Percentiles rank a stretch among this genome's conserved stretches.
These are phyloP conservation scores for Furcasterigmium furcatum DNA, from an alignment of 2,329 filamentous ascomycete species.

Conservation along the genomic window DNA sequence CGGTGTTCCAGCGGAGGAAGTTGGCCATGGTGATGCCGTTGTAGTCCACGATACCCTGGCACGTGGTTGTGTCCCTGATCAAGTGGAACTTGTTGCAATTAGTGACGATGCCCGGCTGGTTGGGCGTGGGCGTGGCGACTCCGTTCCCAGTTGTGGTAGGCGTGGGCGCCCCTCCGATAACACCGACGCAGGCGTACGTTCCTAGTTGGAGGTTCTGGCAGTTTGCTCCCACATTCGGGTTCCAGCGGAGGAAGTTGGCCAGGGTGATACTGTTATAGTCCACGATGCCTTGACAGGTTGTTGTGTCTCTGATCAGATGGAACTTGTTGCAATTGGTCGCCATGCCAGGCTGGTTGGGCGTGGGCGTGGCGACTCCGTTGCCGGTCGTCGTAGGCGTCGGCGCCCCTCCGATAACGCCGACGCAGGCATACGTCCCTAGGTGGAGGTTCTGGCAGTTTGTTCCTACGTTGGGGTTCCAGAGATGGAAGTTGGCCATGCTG, in stretches of 20 bases:
- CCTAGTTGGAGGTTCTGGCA: slow-evolving; percentile 9
- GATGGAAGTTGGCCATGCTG: slow-evolving; percentile 16
- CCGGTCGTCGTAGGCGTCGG: neutral
- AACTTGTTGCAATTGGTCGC: slow-evolving; percentile 14
- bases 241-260: slow-evolving; percentile 18
- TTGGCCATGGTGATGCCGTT: slow-evolving; percentile 17
- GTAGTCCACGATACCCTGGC: slow-evolving; percentile 4
- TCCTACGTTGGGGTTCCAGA: slow-evolving; percentile 15
- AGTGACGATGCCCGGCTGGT: slow-evolving; percentile 13
- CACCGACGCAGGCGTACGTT: neutral
- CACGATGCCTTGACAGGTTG: slow-evolving; percentile 8
- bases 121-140: slow-evolving; percentile 11
- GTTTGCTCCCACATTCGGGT: slow-evolving; percentile 7
- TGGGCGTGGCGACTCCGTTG: slow-evolving; percentile 10
- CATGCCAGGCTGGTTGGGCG: slow-evolving; percentile 14
- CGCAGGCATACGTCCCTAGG: neutral
- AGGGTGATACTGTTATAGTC: slow-evolving; percentile 14
- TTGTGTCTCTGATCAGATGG: slow-evolving; percentile 7
- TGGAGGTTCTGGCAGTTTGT: slow-evolving; percentile 10
- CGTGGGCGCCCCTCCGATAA: slow-evolving; percentile 4
- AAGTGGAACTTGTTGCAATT: slow-evolving; percentile 14
- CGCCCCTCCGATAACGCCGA: slow-evolving; percentile 2
- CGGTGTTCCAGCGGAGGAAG: slow-evolving; percentile 18
- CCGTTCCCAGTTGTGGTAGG: slow-evolving; percentile 2
- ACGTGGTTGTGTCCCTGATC: slow-evolving; percentile 7